Conservation (phyloP, 129 eudicot genomes). For the Lonicera japonica region DNA sequence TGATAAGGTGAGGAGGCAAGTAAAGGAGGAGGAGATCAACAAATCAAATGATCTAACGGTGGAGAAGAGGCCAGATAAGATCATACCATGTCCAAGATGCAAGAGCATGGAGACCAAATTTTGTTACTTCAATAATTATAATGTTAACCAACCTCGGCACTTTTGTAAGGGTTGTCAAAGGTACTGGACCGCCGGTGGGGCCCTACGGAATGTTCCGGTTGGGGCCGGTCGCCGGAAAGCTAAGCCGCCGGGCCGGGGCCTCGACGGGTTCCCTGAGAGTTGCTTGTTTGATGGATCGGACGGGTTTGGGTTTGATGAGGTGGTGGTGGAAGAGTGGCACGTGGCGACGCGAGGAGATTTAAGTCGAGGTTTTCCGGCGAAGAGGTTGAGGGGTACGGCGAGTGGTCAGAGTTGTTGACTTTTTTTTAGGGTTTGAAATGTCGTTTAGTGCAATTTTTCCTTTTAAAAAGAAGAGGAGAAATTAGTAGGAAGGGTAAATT, state of each 20-base stretch:
- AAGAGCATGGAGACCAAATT: conserved; percentile 83
- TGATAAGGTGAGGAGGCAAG: conserved; percentile 25
- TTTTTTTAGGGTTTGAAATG: background rate
- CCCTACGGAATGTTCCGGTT: conserved; percentile 70
- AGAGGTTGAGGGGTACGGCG: conserved; percentile 47
- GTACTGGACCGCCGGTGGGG: conserved; percentile 89
- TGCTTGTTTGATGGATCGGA: conserved; percentile 37
- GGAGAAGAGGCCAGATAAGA: conserved; percentile 71
- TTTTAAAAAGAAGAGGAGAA: too few species aligned
- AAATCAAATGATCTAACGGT: conserved; percentile 13
- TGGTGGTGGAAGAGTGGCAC: conserved; percentile 53
- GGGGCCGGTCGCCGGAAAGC: conserved; percentile 81
- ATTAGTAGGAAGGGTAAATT: too few species aligned
- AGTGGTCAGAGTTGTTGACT: conserved; percentile 27
- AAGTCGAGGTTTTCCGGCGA: conserved; percentile 45
- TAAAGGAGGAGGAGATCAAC: conserved; percentile 25
- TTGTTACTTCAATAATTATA: conserved; percentile 83
- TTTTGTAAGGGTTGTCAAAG: conserved; percentile 80
- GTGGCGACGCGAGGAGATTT: conserved; percentile 30
- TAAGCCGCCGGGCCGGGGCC: conserved; percentile 42
- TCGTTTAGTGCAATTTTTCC: background rate
- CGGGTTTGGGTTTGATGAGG: conserved; percentile 26
- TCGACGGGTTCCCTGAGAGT: conserved; percentile 36
- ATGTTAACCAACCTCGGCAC: conserved; percentile 83
- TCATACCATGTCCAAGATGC: conserved; percentile 83